phyloP scores from a whole-genome alignment of 2,329 filamentous ascomycete species.

The Fusarium nygamai region DNA sequence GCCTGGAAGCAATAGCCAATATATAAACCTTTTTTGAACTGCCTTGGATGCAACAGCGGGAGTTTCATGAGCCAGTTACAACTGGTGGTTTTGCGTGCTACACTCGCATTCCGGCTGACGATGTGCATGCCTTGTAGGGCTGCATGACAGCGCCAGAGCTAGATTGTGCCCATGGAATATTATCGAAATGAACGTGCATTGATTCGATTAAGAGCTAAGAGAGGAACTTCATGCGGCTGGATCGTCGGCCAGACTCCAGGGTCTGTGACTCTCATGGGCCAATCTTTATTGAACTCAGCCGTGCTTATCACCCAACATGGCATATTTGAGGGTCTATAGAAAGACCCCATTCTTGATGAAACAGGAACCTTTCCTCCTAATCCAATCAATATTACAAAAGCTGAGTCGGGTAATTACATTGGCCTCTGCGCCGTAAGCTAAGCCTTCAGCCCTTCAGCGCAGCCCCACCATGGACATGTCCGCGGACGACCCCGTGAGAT shows the following conservation, averaged over 20 bases:
- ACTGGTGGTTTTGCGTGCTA: background rate
- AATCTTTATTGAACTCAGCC: background rate
- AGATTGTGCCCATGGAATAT: no score
- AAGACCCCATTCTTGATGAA: background rate
- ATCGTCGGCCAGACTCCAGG: background rate
- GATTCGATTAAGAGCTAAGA: no score
- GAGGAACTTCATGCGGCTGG: background rate
- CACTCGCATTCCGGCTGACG: no score
- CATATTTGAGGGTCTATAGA: no score
- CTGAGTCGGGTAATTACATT: background rate
- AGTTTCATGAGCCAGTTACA: background rate
- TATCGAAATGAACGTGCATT: no score
- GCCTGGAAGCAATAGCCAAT: background rate
- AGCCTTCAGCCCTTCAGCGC: background rate
- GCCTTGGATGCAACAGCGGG: background rate
- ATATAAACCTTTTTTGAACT: rapidly evolving
- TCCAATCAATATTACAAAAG: background rate
- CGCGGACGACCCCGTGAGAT: slow-evolving; percentile 20
- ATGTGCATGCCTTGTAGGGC: background rate
- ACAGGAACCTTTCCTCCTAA: background rate
- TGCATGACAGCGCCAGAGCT: no score
- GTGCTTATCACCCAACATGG: background rate
- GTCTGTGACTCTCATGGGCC: background rate
- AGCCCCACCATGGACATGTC: slow-evolving; percentile 31
- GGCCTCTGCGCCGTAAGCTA: background rate